Evolutionary conservation across 202 grass and related monocot species (phyloP).

Genomic region (Brachypodium distachyon): DNA sequence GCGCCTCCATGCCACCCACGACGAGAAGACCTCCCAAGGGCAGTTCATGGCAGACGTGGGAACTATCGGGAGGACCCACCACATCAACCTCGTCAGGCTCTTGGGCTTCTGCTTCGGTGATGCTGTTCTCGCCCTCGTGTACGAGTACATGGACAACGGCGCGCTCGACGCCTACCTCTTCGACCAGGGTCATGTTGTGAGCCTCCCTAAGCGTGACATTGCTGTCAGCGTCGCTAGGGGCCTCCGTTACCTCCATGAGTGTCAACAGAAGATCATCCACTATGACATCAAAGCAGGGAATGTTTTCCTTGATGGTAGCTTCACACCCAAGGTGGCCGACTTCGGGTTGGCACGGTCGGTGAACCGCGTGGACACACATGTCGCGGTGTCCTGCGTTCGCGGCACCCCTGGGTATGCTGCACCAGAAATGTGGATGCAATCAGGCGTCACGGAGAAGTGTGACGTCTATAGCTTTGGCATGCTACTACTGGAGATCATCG

Average conservation of each 20-base stretch:
- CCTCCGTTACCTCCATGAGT: slow-evolving; percentile 33
- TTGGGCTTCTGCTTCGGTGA: neutral
- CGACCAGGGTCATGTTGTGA: neutral
- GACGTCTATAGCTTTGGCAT: neutral
- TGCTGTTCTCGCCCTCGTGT: slow-evolving; percentile 29
- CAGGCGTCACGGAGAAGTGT: neutral
- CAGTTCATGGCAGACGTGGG: too few relatives aligned
- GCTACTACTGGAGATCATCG: neutral
- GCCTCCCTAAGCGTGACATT: neutral
- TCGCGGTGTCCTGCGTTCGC: neutral
- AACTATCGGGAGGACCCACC: too few relatives aligned
- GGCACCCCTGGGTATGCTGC: slow-evolving; percentile 16
- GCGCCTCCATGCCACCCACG: neutral
- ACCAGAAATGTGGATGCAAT: slow-evolving; percentile 19
- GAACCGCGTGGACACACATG: neutral
- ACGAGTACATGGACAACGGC: slow-evolving; percentile 44
- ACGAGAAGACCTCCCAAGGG: neutral
- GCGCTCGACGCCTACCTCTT: slow-evolving; percentile 39
- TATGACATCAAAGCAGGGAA: slow-evolving; percentile 37
- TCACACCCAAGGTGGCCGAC: slow-evolving; percentile 31
- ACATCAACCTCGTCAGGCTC: too few relatives aligned
- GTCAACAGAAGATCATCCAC: slow-evolving; percentile 18
- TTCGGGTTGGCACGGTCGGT: slow-evolving; percentile 19
- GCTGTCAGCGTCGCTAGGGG: slow-evolving; percentile 17
- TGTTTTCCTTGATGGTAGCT: slow-evolving; percentile 10